Percentiles rank a stretch among this genome's conserved stretches.
These are phyloP conservation scores for Scenedesmus sp. DNA, from an alignment of 163 green algal species.

Conservation along the genomic window DNA sequence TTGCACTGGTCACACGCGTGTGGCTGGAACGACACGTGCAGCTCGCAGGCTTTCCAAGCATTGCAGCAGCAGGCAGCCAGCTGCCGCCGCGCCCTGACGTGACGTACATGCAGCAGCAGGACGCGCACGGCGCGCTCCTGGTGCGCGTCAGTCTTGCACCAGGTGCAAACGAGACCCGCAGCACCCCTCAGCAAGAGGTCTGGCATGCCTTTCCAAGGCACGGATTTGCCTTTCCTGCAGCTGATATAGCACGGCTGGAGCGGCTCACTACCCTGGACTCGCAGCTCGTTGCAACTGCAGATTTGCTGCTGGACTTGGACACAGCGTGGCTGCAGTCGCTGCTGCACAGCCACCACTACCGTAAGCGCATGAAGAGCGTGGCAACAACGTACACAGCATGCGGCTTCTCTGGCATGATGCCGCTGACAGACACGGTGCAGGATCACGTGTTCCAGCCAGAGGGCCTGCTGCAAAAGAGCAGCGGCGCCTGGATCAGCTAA, in stretches of 20 bases:
- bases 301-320: constrained; percentile 34
- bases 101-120: background rate
- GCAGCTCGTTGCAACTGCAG: background rate
- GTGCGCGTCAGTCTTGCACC: background rate
- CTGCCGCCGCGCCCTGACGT: background rate
- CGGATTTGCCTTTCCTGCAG: constrained; percentile 11
- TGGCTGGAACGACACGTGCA: constrained; percentile 27
- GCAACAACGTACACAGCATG: constrained; percentile 34
- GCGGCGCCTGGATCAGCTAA: constrained; percentile 22
- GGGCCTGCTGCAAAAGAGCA: constrained; percentile 21
- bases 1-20: background rate
- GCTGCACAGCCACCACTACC: constrained; percentile 4
- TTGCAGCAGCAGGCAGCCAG: background rate
- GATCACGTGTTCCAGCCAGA: constrained; percentile 20
- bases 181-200: background rate
- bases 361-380: constrained; percentile 5
- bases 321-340: constrained; percentile 15
- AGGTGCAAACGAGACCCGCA: background rate
- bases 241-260: constrained; percentile 28
- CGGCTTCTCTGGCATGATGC: constrained; percentile 45
- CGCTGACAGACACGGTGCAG: constrained; percentile 4
- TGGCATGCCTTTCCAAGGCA: constrained; percentile 43
- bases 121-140: constrained; percentile 28
- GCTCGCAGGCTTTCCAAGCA: constrained; percentile 6
- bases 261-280: constrained; percentile 21